Evolutionary conservation across 2,329 filamentous ascomycete genomes (phyloP).

Genomic region (Hypoxylon sp.): DNA sequence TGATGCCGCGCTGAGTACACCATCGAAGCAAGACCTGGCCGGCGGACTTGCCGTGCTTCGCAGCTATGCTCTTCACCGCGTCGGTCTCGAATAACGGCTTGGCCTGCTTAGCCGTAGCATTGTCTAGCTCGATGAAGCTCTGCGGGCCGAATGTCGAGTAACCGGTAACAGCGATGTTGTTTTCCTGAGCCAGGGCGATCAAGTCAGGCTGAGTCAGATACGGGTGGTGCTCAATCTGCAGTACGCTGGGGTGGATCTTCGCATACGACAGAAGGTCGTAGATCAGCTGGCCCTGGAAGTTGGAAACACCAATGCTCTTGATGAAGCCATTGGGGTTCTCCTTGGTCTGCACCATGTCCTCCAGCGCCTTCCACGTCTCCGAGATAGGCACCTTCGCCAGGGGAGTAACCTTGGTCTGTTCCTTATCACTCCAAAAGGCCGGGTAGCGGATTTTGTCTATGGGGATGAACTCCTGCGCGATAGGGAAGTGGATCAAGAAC

Average conservation of each 20-base stretch:
- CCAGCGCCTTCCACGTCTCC: constrained; percentile 87
- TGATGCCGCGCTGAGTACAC: constrained; percentile 73
- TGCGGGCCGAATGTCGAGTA: constrained; percentile 76
- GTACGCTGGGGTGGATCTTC: constrained; percentile 78
- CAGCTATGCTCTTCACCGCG: constrained; percentile 67
- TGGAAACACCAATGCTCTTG: constrained; percentile 83
- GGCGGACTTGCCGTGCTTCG: constrained; percentile 70
- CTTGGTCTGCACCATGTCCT: constrained; percentile 75
- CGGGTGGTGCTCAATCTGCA: constrained; percentile 92
- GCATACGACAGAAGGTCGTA: constrained; percentile 86
- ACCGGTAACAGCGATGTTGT: constrained; percentile 71
- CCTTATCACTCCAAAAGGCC: constrained; percentile 59
- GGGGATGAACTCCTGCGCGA: constrained; percentile 61
- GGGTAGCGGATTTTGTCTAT: constrained; percentile 59
- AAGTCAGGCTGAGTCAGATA: constrained; percentile 74
- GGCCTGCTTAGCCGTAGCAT: constrained; percentile 47
- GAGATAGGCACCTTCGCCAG: constrained; percentile 78
- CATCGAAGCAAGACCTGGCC: constrained; percentile 77
- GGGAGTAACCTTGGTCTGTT: constrained; percentile 61
- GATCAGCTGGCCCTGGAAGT: constrained; percentile 83
- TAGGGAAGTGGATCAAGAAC: constrained; percentile 76
- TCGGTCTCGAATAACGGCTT: constrained; percentile 55
- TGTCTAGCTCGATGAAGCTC: constrained; percentile 54
- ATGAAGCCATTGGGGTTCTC: constrained; percentile 72
- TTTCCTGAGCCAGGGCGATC: constrained; percentile 68